A percentile compares a stretch with the other conserved stretches of the same genome.
These are phyloP conservation scores for Hypoxylon sp. DNA, from an alignment of 2,329 filamentous ascomycete species.

Conservation along the genomic window DNA sequence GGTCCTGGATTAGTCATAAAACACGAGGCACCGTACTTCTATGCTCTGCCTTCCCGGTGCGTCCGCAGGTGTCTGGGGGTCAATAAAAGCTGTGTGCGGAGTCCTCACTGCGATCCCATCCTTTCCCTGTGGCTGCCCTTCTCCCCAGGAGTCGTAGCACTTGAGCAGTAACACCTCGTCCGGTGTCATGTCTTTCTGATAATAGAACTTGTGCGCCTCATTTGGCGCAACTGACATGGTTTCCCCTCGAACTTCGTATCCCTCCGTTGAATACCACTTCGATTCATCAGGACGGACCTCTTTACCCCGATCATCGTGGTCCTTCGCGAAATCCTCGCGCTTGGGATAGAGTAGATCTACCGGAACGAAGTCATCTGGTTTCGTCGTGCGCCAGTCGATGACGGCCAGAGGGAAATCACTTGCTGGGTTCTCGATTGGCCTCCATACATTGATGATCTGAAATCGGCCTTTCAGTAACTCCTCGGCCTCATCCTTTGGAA, in stretches of 20 bases:
- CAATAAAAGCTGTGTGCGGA: conserved; percentile 69
- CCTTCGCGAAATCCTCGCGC: conserved; percentile 54
- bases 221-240: conserved; percentile 72
- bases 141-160: conserved; percentile 66
- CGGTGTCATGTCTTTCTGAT: conserved; percentile 76
- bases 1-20: conserved; percentile 63
- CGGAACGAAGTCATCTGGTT: conserved; percentile 70
- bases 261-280: conserved; percentile 64
- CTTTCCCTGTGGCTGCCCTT: conserved; percentile 55
- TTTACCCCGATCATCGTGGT: conserved; percentile 72
- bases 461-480: conserved; percentile 70
- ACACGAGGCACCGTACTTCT: conserved; percentile 74
- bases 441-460: conserved; percentile 80
- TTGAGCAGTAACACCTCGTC: conserved; percentile 65
- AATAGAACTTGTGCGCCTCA: conserved; percentile 73
- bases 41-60: conserved; percentile 70
- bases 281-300: conserved; percentile 67
- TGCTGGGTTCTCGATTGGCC: conserved; percentile 74
- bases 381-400: conserved; percentile 72
- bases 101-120: conserved; percentile 63
- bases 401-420: conserved; percentile 74
- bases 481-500: conserved; percentile 68
- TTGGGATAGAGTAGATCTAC: conserved; percentile 74
- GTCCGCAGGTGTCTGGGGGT: conserved; percentile 66
- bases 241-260: conserved; percentile 74